Conservation (phyloP, 176 grass and related monocot species). For the Themeda triandra region DNA sequence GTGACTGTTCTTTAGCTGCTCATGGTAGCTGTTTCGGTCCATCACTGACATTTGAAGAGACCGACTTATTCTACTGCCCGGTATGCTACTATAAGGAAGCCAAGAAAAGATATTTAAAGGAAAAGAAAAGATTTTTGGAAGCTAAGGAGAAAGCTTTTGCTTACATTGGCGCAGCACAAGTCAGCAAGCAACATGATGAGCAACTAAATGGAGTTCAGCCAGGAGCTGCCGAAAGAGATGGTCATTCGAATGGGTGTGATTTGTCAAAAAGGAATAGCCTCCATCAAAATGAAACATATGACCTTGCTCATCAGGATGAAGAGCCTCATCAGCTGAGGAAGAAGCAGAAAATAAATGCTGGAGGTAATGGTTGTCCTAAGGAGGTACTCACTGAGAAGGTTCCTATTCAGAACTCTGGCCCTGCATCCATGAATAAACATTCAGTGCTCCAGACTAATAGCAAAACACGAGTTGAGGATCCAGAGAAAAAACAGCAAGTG, state of each 20-base stretch:
- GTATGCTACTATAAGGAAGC: constrained; percentile 46
- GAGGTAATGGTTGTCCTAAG: background rate
- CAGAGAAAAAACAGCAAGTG: constrained; percentile 7
- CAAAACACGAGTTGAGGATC: constrained; percentile 3
- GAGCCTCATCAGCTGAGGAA: constrained; percentile 12
- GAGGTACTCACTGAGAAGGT: constrained; percentile 20
- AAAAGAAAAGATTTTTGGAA: constrained; percentile 39
- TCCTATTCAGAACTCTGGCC: background rate
- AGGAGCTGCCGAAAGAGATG: background rate
- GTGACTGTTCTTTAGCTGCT: constrained; percentile 31
- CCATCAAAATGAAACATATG: background rate
- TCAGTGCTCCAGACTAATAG: constrained; percentile 16
- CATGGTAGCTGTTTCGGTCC: constrained; percentile 36
- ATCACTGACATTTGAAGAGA: constrained; percentile 12
- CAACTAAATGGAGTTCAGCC: constrained; percentile 17
- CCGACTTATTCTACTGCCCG: constrained; percentile 35
- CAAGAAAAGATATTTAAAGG: constrained; percentile 39
- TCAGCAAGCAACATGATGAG: background rate
- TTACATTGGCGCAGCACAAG: constrained; percentile 27
- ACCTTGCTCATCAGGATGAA: background rate
- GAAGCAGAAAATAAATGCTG: constrained; percentile 36
- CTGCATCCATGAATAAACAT: constrained; percentile 5
- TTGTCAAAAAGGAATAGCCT: constrained; percentile 2
- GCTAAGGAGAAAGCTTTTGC: constrained; percentile 26
- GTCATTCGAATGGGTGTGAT: constrained; percentile 2